Base-by-base conservation (phyloP, 345 rosid species). In the Citrus hindsii region DNA sequence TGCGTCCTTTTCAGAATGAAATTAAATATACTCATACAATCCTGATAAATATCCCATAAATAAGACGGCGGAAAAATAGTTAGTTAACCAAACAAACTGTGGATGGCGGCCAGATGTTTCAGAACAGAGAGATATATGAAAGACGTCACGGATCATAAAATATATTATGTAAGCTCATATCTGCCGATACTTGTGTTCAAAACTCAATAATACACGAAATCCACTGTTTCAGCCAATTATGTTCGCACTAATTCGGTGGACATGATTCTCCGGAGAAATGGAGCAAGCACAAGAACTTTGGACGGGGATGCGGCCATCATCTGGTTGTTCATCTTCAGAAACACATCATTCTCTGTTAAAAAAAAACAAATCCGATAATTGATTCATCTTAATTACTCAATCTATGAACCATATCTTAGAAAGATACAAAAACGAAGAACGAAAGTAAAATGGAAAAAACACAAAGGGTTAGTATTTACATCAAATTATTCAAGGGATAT, bases 401-500 rank as follows among this genome's bases (percentile, higher is more conserved):
- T 9, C 59, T 25, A 58, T 42, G 51, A 42, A 51, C 22, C 56
- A 51, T 51, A 16, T 0, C 14, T 46, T 46, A 0, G 51, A 46
- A 12, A 13, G 51, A 13, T 42, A 33, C 35, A 37, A 33, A 18
- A 37, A 4, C 51, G 5, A 0, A 5, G 42, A 19, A 22, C 0
- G 18, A 24, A n/a, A 27, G 69, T 69, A 40, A 42, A 40, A 10
- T 22, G 33, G 46, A 56, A 5, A 67, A 64, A 71, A 38, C 32
- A 72, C 32, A 16, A 7, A 12, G 27, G 24, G 40, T 73, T 35
- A 64, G 35, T 37, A 81, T 76, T 69, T 66, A 84, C 86, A 84
- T 2, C 35, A 51, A 65, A n/a, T 51, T 62, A n/a, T 75, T 75
- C 24, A 7, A 19, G 68, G 28, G 61, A n/a, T 73, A 51, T 35